A percentile compares a stretch with the other conserved stretches of the same genome.
Evolutionary conservation across 805 yeast genomes (phyloP).

Genomic region (Candida cerambycidarum): DNA sequence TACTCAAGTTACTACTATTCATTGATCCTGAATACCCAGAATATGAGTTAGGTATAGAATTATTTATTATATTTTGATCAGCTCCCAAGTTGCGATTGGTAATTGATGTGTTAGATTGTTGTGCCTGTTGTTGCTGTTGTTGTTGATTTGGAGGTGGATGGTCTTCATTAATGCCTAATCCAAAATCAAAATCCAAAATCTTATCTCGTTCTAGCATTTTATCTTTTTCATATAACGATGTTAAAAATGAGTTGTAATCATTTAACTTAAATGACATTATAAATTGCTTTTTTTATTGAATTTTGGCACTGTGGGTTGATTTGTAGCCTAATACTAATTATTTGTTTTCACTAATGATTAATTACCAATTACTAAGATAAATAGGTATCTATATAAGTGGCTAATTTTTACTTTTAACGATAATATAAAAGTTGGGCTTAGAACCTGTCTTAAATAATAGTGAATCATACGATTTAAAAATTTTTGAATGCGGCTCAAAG

Average conservation of each 20-base stretch:
- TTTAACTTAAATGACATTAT: slow-evolving; percentile 28
- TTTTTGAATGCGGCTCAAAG: slow-evolving; percentile 3
- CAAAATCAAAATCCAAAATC: slow-evolving; percentile 14
- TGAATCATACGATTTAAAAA: slow-evolving; percentile 3
- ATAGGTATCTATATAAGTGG: not conserved
- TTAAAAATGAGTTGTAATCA: slow-evolving; percentile 29
- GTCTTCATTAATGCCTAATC: slow-evolving; percentile 7
- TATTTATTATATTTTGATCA: not conserved
- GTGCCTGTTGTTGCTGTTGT: not conserved
- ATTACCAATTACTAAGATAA: not conserved
- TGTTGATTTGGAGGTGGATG: not conserved
- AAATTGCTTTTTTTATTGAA: not conserved
- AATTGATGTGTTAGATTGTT: not conserved
- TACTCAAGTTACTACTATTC: slow-evolving; percentile 2
- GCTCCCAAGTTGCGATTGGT: slow-evolving; percentile 6
- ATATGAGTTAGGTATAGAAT: not conserved
- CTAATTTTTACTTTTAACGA: not conserved
- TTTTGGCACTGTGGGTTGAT: not conserved
- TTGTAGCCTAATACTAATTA: not conserved
- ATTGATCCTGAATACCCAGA: not conserved
- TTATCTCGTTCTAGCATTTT: slow-evolving; percentile 9
- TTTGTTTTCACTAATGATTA: not conserved
- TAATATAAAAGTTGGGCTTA: not conserved
- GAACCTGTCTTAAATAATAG: slow-evolving; percentile 1
- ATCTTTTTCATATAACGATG: slow-evolving; percentile 25